Base-by-base conservation (phyloP, 202 grass and related monocot species). In the Musa balbisiana region DNA sequence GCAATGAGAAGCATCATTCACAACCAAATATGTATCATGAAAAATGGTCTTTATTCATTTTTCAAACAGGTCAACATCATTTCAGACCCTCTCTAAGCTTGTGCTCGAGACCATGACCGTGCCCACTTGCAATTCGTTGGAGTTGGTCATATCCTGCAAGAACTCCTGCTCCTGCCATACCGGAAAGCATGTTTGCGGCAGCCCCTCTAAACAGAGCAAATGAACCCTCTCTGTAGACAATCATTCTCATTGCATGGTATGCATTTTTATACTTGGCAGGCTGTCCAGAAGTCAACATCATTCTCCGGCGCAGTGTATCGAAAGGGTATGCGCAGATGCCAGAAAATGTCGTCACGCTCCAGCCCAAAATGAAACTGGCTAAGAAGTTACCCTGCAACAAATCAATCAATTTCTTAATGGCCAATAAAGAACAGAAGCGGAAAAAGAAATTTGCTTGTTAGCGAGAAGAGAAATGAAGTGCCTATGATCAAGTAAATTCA, bases 151-250 rank as follows among this genome's bases (percentile, higher is more conserved):
- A 98, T 3, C 90, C 88, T 1, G 91, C 82, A 79, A 98, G 90
- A 85, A 98, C 94, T 75, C 94, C 91, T 64, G 90, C 94, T 59
- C 94, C 94, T 11, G 94, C 91, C 83, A 98, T 89, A 73, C 94
- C 88, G 15, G 91, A 93, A 10, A 98, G 82, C 69, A 98, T 83
- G 83, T 98, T 98, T 73, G 91, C 94, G 80, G 86, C 84, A 51
- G 87, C 81, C 10, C 94, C 94, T 84, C 88, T 89, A 26, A 83
- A 98, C 70, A 98, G 78, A 29, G 88, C 68, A 20, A 85, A 86
- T 70, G 91, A 87, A 76, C 94, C 88, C 87, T 98, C 91, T 0
- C 69, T 84, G 67, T 62, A 64, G 16, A 93, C 78, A 69, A 98
- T 93, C 11, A 85, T 87, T 80, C 80, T 86, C 52, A 86, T 29